Base-by-base conservation (phyloP, 2,329 filamentous ascomycete genomes). In the Trichoderma aggressivum region DNA sequence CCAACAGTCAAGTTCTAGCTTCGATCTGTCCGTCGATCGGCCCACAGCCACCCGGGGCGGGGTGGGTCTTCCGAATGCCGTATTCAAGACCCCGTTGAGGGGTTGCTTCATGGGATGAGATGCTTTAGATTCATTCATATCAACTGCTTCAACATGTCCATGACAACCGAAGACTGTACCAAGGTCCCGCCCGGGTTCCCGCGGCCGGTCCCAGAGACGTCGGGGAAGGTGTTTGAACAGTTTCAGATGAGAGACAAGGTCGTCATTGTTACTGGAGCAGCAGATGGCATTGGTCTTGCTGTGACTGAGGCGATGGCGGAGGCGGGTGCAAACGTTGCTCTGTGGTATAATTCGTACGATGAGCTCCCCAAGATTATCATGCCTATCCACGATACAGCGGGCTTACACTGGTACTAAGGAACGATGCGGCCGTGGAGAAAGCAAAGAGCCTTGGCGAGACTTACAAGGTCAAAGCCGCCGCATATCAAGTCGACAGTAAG, bases 241-340 rank as follows among this genome's bases (percentile, higher is more conserved):
- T 67, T 67, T 53, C 50, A 58, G 28, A 67, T 67, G 64, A 58
- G 28, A 34, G 64, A 43, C 64, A 67, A 67, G 53, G 64, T 67
- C 2, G 64, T 67, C 18, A 16, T 67, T 2, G 24, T 67, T n/a
- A 67, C 50, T 7, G 64, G 64, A 30, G 64, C 64, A 3, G 53
- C 64, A 21, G 64, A 67, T 58, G 64, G 64, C 10, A 67, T 67
- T 18, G 64, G 64, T 6, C 34, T 67, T 24, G 64, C 64, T 21
- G 64, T 67, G 34, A 32, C 53, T 18, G 64, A 67, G 64, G 64
- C 50, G 0, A 58, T 67, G 53, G 64, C 53, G 12, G 64, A 67
- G 18, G 64, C 64, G 12, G 64, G 64, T 5, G 50, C 64, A 43
- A 43, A 67, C 39, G 50, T 67, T 21, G 64, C 64, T 3, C 24